Evolutionary conservation across 768 basidiomycete genomes (phyloP).

Genomic region (Pulveroboletus sp.): DNA sequence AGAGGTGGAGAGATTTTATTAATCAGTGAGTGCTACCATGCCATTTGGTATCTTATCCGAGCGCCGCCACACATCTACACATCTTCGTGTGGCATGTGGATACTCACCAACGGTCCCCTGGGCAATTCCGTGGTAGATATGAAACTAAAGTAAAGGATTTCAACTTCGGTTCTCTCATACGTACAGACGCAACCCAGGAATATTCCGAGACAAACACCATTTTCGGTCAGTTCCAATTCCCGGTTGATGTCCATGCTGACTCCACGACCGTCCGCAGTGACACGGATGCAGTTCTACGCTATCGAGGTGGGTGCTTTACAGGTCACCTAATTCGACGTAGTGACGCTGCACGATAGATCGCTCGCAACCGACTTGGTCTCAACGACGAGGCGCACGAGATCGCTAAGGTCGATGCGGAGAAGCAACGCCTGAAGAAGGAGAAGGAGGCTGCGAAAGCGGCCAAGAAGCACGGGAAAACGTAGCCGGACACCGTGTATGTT

Average conservation of each 20-base stretch:
- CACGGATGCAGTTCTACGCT: constrained; percentile 72
- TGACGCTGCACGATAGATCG: constrained; percentile 51
- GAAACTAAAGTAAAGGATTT: constrained; percentile 88
- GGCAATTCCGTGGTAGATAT: constrained; percentile 47
- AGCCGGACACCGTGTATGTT: constrained; percentile 3
- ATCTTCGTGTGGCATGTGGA: not conserved
- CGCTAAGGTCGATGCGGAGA: constrained; percentile 62
- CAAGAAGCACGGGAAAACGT: constrained; percentile 34
- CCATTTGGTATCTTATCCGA: not conserved
- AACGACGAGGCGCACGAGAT: constrained; percentile 84
- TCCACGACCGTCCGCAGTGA: constrained; percentile 11
- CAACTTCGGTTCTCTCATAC: constrained; percentile 95
- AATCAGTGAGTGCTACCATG: constrained; percentile 43
- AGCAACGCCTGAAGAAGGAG: constrained; percentile 54
- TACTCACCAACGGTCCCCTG: constrained; percentile 1
- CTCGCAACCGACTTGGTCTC: constrained; percentile 84
- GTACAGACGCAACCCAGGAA: constrained; percentile 71
- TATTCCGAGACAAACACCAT: constrained; percentile 93
- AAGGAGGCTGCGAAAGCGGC: constrained; percentile 45
- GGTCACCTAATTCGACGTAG: not conserved
- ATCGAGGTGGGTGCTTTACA: constrained; percentile 58
- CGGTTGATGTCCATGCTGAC: constrained; percentile 8
- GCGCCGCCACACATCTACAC: not conserved
- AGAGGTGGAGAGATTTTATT: constrained; percentile 87
- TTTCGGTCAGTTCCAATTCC: constrained; percentile 56